Evolutionary conservation across 2,329 filamentous ascomycete genomes (phyloP), one percentile per base, ranked within the genome.

Genomic region (Fusarium chlamydosporum): DNA sequence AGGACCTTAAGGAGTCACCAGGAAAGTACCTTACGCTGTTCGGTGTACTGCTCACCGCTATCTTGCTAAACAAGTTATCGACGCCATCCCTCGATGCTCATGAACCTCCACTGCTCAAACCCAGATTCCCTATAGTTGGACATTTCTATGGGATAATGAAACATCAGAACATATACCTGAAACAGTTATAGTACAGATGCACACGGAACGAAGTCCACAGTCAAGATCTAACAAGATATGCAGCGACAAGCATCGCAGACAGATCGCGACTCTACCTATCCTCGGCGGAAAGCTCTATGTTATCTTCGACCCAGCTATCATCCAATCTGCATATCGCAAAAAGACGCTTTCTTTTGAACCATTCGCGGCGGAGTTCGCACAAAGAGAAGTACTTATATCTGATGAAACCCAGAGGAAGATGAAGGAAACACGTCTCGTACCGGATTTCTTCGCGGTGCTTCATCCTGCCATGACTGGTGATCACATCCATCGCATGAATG

Each of bases 211-310:
- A 3, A 9, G 23, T 9, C 3, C 7, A 4, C 3, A 3, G 1
- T 13, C 3, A 13, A n/a, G 2, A 6, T 29, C 51, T 68, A 23
- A 67, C n/a, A n/a, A 12, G 16, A 1, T 20, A 16, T 18, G 7
- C 10, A 68, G 66, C 9, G 61, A 69, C 10, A 52, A n/a, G 9
- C 42, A 38, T 6, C 43, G 72, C 46, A 75, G 74, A 31, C 62
- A 74, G 12, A 81, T 84, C 64, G 82, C 79, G 57, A 83, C 84
- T 1, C 67, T 86, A 4, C 81, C 80, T 3, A 81, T 85, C 68
- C 72, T 84, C 23, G 77, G 75, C 41, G 72, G 76, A 26, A 81
- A 82, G 40, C 76, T 82, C 15, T 86, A 86, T 62, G 73, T 84
- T 33, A 78, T 85, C 27, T 81, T 77, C 42, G 78, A 78, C 10